A percentile compares a stretch with the other conserved stretches of the same genome.
These are phyloP conservation scores for Sporothrix humicola DNA, from an alignment of 2,329 filamentous ascomycete species.

Conservation along the genomic window DNA sequence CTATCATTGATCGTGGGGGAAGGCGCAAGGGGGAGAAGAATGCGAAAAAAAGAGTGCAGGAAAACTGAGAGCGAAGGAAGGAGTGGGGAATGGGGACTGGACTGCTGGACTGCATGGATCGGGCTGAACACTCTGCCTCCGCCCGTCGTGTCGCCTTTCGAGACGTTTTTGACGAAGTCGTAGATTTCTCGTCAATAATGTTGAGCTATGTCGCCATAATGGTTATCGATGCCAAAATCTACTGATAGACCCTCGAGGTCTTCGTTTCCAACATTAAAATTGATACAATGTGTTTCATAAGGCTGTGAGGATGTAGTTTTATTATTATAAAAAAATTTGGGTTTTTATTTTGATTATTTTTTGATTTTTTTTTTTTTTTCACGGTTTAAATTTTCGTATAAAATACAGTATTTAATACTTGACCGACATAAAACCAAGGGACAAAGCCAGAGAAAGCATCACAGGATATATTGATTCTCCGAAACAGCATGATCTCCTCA, in stretches of 20 bases:
- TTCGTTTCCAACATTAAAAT: no score
- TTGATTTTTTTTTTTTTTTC: not conserved
- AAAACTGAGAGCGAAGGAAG: conserved; percentile 1
- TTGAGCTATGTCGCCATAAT: not conserved
- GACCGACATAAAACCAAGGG: not conserved
- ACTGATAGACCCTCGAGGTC: no score
- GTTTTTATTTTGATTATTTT: not conserved
- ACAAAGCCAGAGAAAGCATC: no score
- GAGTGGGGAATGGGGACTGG: conserved; percentile 1
- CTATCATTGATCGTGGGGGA: conserved; percentile 12
- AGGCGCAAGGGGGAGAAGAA: conserved; percentile 1
- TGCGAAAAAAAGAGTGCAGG: not conserved
- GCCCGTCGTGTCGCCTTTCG: not conserved
- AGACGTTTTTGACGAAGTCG: not conserved
- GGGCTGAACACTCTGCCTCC: not conserved
- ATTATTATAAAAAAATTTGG: not conserved
- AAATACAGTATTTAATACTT: no score
- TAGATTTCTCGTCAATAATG: not conserved
- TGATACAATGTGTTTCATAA: no score
- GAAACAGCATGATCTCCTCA: no score
- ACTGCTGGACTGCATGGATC: not conserved
- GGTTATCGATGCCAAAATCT: not conserved
- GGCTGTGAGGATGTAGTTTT: no score
- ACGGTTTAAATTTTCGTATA: not conserved
- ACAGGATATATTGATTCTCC: no score